Evolutionary conservation across 2,329 filamentous ascomycete species (phyloP).

Genomic region (Shiraia sp.): DNA sequence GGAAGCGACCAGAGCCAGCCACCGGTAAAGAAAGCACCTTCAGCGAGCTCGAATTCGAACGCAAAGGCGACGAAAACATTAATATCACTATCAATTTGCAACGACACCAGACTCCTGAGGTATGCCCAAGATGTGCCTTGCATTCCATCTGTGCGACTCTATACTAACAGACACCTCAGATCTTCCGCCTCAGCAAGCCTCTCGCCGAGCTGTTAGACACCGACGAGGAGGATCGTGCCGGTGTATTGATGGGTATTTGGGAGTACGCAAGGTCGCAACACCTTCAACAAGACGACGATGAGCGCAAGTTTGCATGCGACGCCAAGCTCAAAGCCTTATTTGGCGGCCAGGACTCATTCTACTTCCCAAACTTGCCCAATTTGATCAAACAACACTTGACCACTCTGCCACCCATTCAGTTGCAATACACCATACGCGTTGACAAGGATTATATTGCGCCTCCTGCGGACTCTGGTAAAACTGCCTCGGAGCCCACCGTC

Average conservation of each 20-base stretch:
- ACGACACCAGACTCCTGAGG: constrained; percentile 82
- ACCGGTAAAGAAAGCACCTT: constrained; percentile 74
- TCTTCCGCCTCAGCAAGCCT: constrained; percentile 76
- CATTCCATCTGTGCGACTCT: background rate
- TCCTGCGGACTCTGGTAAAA: constrained; percentile 70
- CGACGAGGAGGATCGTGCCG: constrained; percentile 81
- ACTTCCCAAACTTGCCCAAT: constrained; percentile 83
- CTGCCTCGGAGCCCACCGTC: constrained; percentile 72
- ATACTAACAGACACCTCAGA: background rate
- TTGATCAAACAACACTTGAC: constrained; percentile 78
- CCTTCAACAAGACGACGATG: constrained; percentile 92
- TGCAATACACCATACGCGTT: constrained; percentile 91
- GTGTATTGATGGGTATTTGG: constrained; percentile 90
- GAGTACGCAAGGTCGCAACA: constrained; percentile 88
- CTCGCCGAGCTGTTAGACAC: constrained; percentile 85
- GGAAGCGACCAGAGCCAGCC: constrained; percentile 77
- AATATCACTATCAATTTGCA: constrained; percentile 88
- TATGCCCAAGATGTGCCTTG: background rate
- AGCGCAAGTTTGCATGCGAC: constrained; percentile 89
- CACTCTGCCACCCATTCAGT: constrained; percentile 77
- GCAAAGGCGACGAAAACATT: constrained; percentile 87
- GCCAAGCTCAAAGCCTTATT: constrained; percentile 79
- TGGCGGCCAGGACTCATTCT: constrained; percentile 69
- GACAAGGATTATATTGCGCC: constrained; percentile 61
- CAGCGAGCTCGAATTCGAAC: constrained; percentile 88